A percentile compares a stretch with the other conserved stretches of the same genome.
Evolutionary conservation across 495 filamentous ascomycete genomes (phyloP).

Genomic region (Lentithecium fluviatile): DNA sequence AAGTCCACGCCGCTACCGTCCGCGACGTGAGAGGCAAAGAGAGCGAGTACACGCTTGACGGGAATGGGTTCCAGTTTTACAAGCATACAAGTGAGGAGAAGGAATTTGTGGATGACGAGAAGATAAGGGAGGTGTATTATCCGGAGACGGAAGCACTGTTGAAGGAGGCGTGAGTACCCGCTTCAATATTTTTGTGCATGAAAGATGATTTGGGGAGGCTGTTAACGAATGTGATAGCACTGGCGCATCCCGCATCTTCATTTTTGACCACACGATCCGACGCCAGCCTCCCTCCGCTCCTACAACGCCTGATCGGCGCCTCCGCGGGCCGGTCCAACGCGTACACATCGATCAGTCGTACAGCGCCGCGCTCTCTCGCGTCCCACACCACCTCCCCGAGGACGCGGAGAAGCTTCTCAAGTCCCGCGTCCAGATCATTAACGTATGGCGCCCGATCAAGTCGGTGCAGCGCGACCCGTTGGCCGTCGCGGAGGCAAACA

Average conservation of each 20-base stretch:
- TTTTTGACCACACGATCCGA: conserved; percentile 78
- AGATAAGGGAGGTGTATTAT: conserved; percentile 66
- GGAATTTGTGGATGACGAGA: conserved; percentile 57
- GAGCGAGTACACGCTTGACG: conserved; percentile 21
- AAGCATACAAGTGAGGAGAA: conserved; percentile 33
- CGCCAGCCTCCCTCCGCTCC: conserved; percentile 43
- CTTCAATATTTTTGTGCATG: too few relatives aligned
- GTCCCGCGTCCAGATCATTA: conserved; percentile 68
- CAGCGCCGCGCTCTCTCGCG: conserved; percentile 54
- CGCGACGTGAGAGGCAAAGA: conserved; percentile 19
- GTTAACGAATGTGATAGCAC: conserved; percentile 42
- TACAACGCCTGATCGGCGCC: background rate
- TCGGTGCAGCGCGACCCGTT: conserved; percentile 63
- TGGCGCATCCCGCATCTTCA: conserved; percentile 59
- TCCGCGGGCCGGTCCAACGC: conserved; percentile 63
- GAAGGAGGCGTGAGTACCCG: conserved; percentile 54
- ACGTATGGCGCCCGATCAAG: conserved; percentile 70
- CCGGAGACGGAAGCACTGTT: conserved; percentile 65
- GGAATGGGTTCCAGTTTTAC: conserved; percentile 24
- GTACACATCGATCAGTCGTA: conserved; percentile 77
- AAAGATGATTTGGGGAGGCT: too few relatives aligned
- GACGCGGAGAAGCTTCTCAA: conserved; percentile 60
- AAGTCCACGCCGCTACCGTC: conserved; percentile 50
- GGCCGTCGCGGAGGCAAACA: conserved; percentile 54
- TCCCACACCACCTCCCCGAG: conserved; percentile 61